Base-by-base conservation (phyloP, 169 alveolate genomes). In the Plasmodium knowlesi region DNA sequence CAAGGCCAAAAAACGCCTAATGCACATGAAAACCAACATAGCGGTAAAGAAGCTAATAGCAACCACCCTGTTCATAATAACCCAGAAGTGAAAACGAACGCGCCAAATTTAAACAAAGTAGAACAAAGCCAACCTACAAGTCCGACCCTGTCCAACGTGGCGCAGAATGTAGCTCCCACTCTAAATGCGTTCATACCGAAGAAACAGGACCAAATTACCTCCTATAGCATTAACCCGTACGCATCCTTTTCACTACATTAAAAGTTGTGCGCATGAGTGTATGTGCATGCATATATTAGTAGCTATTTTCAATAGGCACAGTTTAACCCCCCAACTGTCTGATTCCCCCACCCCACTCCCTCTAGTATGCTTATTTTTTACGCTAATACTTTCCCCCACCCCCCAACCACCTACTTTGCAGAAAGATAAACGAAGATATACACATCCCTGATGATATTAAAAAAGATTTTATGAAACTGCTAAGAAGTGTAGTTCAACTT, bases 361-460 rank as follows among this genome's bases (percentile, higher is more conserved):
- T 84, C 12, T 84, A 43, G 14, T 32, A 32, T 32, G 39, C 61
- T 83, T 37, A 39, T 37, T 70, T 83, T 19, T 41, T 41, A 28
- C n/a, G 28, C 25, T 57, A 22, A 19, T 14, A 0, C 32, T 41
- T 37, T 41, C 67, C 25, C n/a, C n/a, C n/a, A n/a, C n/a, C n/a
- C n/a, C n/a, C n/a, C n/a, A n/a, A n/a, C 82, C 57, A 37, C 37
- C 61, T n/a, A 67, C 46, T n/a, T 67, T 57, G 19, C 82, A 89
- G 94, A 19, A 89, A 50, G 28, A 61, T 80, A 79, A 79, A 80
- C 54, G 89, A 89, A 79, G 61, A 89, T 43, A 78, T 89, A 89
- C 70, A 37, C 34, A 89, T 89, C 32, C 94, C 94, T 57, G 90
- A 89, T 25, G 94, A 78, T 79, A 57, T 79, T 79, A 89, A 89